These are phyloP conservation scores for Magnaporthiopsis incrustans DNA, from an alignment of 2,329 filamentous ascomycete genomes.

Conservation along the genomic window DNA sequence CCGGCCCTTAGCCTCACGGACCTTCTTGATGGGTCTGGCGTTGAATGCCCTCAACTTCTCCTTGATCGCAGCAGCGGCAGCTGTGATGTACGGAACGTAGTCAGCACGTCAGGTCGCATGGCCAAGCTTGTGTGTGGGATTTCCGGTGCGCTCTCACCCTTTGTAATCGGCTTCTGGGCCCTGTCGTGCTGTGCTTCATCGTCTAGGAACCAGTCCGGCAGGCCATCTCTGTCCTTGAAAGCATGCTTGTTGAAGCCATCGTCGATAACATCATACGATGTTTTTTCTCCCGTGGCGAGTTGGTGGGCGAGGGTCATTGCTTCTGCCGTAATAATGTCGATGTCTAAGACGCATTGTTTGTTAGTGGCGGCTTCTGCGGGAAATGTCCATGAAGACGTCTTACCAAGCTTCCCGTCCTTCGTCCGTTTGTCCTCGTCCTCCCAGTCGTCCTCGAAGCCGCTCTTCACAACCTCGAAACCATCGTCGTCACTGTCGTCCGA, in stretches of 20 bases:
- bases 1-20: constrained; percentile 87
- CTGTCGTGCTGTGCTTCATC: constrained; percentile 82
- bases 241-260: constrained; percentile 90
- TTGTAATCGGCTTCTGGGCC: constrained; percentile 79
- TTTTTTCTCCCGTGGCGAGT: constrained; percentile 79
- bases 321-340: constrained; percentile 98
- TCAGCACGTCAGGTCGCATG: neutral
- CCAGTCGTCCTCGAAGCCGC: constrained; percentile 43
- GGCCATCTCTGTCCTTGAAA: constrained; percentile 81
- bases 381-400: constrained; percentile 14
- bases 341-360: constrained; percentile 48
- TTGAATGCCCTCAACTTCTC: constrained; percentile 91
- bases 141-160: constrained; percentile 24
- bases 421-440: constrained; percentile 56
- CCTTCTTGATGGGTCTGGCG: constrained; percentile 97
- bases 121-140: neutral
- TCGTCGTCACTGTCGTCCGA: constrained; percentile 25
- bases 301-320: constrained; percentile 96
- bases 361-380: constrained; percentile 15
- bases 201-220: constrained; percentile 97
- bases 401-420: constrained; percentile 56
- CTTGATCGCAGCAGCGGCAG: constrained; percentile 83
- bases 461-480: constrained; percentile 54
- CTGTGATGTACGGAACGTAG: constrained; percentile 22
- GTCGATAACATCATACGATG: constrained; percentile 71